Evolutionary conservation across 2,329 filamentous ascomycete genomes (phyloP), one percentile per base, ranked within the genome.

Genomic region (Aspergillus fructus): DNA sequence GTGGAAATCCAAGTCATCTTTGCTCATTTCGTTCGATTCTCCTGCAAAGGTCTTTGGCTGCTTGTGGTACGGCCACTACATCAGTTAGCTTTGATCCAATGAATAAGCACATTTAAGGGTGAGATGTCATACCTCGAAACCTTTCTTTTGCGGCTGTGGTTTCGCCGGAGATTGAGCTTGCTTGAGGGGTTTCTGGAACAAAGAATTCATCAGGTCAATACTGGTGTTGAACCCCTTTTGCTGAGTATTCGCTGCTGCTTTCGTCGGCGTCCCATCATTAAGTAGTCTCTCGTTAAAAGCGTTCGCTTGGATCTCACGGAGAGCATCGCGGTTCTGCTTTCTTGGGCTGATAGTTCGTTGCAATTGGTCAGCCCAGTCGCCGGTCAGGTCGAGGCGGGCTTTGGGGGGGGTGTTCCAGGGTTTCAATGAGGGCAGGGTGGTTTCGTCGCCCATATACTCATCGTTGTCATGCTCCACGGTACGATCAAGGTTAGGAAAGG

Each of bases 131-230:
- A 97, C 94, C 93, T 97, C 88, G 76, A 93, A 90, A 71, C 90
- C 89, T 77, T 80, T 80, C 67, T 76, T 77, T 65, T 85, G 85
- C 66, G 80, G 78, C 68, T 83, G 81, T 54, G 81, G 72, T 66
- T 81, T 83, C 67, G 83, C 79, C 53, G 78, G 75, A 62, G 81
- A 81, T 53, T 65, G 58, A 4, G 49, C 55, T 57, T 80, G 81
- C 66, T 75, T 72, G 58, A 69, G 69, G 62, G 86, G 82, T 75
- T 89, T 85, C 72, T 90, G 89, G 75, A 96, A 97, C 55, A 97
- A 80, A 48, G 91, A 96, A 72, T 96, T 93, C 91, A 96, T 97
- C 72, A 97, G 80, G 78, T 97, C 94, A 76, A 97, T 96, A 69
- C 90, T 93, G 19, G 89, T 96, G 19, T 87, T 84, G 74, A 96